A percentile compares a stretch with the other conserved stretches of the same genome.
Evolutionary conservation across 2,329 filamentous ascomycete species (phyloP).

Genomic region (Mycogone perniciosa): DNA sequence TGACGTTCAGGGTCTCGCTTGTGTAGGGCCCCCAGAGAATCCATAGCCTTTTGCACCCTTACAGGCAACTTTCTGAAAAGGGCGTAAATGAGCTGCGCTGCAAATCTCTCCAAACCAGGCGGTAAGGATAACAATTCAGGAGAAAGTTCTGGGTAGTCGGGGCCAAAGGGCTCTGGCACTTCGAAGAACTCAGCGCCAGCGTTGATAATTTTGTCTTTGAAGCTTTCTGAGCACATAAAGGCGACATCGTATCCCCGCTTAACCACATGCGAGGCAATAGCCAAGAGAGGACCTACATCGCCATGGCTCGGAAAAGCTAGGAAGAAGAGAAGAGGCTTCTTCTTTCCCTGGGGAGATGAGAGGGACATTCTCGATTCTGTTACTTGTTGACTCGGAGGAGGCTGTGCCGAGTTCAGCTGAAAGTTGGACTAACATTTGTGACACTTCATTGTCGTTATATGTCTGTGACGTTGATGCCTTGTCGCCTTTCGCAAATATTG

Average conservation of each 20-base stretch:
- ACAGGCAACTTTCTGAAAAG: constrained; percentile 9
- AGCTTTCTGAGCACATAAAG: constrained; percentile 27
- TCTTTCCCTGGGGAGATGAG: too few species aligned
- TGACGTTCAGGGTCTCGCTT: constrained; percentile 22
- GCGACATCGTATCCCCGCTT: constrained; percentile 32
- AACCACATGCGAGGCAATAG: constrained; percentile 26
- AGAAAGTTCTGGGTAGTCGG: too few species aligned
- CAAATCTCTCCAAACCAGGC: constrained; percentile 7
- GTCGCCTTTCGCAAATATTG: too few species aligned
- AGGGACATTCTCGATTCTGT: too few species aligned
- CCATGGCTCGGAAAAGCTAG: constrained; percentile 16
- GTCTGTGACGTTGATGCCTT: too few species aligned
- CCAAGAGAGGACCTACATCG: constrained; percentile 18
- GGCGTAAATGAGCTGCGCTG: constrained; percentile 7
- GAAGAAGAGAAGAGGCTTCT: constrained; percentile 19
- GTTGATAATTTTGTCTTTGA: constrained; percentile 24
- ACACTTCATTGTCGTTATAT: too few species aligned
- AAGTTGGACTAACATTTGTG: too few species aligned
- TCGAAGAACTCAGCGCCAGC: constrained; percentile 30
- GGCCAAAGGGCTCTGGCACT: constrained; percentile 1
- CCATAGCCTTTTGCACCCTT: neutral
- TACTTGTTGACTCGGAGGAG: too few species aligned
- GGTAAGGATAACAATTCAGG: too few species aligned
- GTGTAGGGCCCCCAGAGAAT: constrained; percentile 18
- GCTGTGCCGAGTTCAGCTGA: too few species aligned